These are phyloP conservation scores for Cercophora newfieldiana DNA, from an alignment of 495 filamentous ascomycete genomes.

Conservation along the genomic window DNA sequence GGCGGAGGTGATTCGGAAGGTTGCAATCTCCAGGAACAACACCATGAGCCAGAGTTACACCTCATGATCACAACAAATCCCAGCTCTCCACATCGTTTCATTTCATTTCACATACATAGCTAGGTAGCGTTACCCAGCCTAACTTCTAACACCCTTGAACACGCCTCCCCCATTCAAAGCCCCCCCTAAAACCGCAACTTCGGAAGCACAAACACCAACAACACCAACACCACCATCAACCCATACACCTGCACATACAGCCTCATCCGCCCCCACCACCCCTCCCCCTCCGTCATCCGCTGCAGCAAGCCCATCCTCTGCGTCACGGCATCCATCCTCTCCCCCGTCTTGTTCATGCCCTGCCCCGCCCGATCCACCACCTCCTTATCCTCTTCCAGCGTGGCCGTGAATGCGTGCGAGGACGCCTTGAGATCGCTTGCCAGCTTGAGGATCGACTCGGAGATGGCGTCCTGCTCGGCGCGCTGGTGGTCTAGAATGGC, in stretches of 20 bases:
- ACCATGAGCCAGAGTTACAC: not conserved
- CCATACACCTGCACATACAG: conserved; percentile 82
- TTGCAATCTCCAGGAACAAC: not conserved
- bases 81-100: too few species aligned
- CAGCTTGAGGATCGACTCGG: conserved; percentile 72
- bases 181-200: conserved; percentile 75
- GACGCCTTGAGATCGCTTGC: conserved; percentile 76
- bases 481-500: conserved; percentile 71
- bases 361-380: conserved; percentile 67
- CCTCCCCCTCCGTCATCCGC: conserved; percentile 78
- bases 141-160: not conserved
- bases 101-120: not conserved
- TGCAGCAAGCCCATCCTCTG: conserved; percentile 71
- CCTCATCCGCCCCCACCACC: conserved; percentile 83
- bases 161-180: not conserved
- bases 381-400: conserved; percentile 70
- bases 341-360: conserved; percentile 72
- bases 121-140: not conserved
- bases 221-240: conserved; percentile 69
- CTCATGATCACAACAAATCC: not conserved
- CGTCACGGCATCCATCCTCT: conserved; percentile 71
- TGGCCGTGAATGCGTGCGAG: conserved; percentile 65
- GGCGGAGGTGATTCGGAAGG: not conserved
- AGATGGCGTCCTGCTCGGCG: conserved; percentile 80
- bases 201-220: conserved; percentile 77